These are phyloP conservation scores for Basidiobolus meristosporus DNA, from an alignment of 371 early-diverging fungal species.

Conservation along the genomic window DNA sequence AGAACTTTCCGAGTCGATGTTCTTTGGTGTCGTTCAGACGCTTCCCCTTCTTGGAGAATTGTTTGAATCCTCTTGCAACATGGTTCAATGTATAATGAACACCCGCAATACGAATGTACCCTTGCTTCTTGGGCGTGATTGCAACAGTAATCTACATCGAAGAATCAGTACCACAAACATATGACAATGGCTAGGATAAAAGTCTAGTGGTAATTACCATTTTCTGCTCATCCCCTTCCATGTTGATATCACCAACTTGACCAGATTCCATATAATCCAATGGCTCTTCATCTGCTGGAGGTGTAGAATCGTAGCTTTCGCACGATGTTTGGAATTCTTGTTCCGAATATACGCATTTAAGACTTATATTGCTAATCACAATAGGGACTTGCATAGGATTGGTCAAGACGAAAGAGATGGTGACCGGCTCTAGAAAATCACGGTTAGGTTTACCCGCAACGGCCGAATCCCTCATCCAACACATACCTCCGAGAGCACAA, in stretches of 20 bases:
- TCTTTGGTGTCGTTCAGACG: conserved; percentile 56
- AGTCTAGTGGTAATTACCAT: conserved; percentile 1
- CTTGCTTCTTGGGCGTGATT: conserved; percentile 52
- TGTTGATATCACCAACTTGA: background rate
- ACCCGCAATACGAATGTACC: conserved; percentile 49
- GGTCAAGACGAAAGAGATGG: conserved; percentile 29
- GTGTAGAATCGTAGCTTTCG: too few relatives aligned
- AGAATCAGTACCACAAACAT: background rate
- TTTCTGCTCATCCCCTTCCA: conserved; percentile 2
- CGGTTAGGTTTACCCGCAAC: too few relatives aligned
- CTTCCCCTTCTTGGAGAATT: conserved; percentile 45
- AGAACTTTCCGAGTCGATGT: conserved; percentile 24
- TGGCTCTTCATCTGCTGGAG: too few relatives aligned
- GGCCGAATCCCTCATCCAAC: conserved; percentile 14
- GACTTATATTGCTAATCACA: conserved; percentile 26
- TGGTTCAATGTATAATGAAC: conserved; percentile 59
- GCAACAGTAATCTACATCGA: conserved; percentile 51
- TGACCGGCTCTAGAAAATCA: conserved; percentile 30
- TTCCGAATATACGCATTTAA: conserved; percentile 29
- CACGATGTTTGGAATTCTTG: too few relatives aligned
- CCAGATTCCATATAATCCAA: too few relatives aligned
- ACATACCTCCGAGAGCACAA: conserved; percentile 17
- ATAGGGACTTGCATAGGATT: conserved; percentile 47
- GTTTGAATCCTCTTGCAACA: conserved; percentile 41
- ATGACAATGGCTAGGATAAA: too few relatives aligned